phyloP scores from a whole-genome alignment of 345 rosid species.

The Durio zibethinus region DNA sequence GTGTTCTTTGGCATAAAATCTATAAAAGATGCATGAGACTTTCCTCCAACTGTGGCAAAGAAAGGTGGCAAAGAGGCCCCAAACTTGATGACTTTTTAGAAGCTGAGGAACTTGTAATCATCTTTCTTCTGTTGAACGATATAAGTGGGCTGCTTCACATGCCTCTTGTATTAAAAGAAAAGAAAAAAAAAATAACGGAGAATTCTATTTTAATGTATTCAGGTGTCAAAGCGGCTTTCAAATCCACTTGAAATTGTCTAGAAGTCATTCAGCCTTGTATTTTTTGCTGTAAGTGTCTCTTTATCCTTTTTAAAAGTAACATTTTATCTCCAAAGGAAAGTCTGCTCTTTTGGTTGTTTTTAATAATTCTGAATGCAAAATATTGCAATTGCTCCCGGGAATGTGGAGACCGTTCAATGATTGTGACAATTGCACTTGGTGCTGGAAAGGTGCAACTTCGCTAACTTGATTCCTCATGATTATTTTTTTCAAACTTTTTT shows the following conservation, averaged over 20 bases:
- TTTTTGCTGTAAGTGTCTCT: conserved; percentile 80
- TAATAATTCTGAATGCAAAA: neutral
- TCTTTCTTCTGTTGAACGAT: neutral
- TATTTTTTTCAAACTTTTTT: neutral
- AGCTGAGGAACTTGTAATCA: conserved; percentile 82
- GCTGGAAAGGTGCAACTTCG: conserved; percentile 73
- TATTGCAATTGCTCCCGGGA: conserved; percentile 44
- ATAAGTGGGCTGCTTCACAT: neutral
- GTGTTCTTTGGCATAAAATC: conserved; percentile 94
- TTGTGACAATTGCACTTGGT: conserved; percentile 95
- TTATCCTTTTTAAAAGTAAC: neutral
- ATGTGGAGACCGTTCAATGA: conserved; percentile 99
- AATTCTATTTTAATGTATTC: conserved; percentile 11
- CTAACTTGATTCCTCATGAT: neutral
- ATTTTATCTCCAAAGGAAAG: neutral
- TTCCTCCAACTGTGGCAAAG: conserved; percentile 56
- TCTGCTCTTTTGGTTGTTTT: neutral
- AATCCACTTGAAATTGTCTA: conserved; percentile 86
- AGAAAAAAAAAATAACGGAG: neutral
- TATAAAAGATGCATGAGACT: conserved; percentile 94
- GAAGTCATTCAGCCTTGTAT: conserved; percentile 95
- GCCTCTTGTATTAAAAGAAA: neutral
- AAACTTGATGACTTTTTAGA: conserved; percentile 80
- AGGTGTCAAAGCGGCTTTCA: conserved; percentile 73
- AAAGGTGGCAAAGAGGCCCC: conserved; percentile 47